These are phyloP conservation scores for Suillus hirtellus DNA, from an alignment of 768 basidiomycete species.

Conservation along the genomic window DNA sequence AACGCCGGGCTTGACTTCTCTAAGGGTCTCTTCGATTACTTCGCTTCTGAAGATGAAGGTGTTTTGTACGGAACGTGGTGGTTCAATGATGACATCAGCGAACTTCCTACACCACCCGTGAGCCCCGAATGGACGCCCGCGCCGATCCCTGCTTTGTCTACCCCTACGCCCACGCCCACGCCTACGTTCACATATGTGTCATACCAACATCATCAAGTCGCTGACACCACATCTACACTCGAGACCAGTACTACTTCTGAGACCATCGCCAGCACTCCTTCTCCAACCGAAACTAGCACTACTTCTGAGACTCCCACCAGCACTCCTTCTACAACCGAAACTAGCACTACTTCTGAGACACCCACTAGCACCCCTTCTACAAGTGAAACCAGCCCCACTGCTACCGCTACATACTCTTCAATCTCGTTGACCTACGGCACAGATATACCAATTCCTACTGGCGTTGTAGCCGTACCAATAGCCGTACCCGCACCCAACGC, in stretches of 20 bases:
- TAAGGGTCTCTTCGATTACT: conserved; percentile 60
- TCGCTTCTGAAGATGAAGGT: conserved; percentile 49
- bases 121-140: not conserved
- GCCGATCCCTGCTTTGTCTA: not conserved
- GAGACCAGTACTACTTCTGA: not conserved
- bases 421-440: not conserved
- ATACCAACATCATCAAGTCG: not conserved
- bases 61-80: conserved; percentile 63
- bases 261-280: not conserved
- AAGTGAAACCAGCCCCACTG: not conserved
- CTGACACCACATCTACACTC: not conserved
- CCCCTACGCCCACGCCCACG: not conserved
- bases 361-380: not conserved
- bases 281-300: not conserved
- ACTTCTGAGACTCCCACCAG: not conserved
- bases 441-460: not conserved
- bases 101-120: not conserved
- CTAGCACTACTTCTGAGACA: not conserved
- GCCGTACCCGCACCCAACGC: not conserved
- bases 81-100: conserved; percentile 42
- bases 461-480: not conserved
- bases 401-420: not conserved
- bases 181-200: not conserved
- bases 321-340: not conserved
- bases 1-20: conserved; percentile 69